Conservation (phyloP, 805 yeast genomes). For the Cyberlindnera veronae region DNA sequence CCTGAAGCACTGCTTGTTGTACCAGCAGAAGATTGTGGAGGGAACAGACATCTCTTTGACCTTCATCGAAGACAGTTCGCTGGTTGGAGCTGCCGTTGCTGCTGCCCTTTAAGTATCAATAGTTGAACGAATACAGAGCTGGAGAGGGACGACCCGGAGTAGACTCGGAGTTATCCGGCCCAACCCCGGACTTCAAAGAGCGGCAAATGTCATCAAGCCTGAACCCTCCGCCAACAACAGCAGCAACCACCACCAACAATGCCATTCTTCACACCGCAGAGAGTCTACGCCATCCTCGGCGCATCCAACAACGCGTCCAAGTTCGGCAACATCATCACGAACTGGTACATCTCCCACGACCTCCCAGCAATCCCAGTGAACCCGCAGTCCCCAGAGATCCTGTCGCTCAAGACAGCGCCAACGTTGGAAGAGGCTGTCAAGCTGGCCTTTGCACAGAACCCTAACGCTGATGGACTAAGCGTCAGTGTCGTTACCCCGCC, state of each 20-base stretch:
- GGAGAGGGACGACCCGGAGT: no score
- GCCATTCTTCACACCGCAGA: constrained; percentile 46
- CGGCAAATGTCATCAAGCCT: no score
- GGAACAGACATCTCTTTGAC: constrained; percentile 34
- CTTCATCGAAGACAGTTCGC: constrained; percentile 42
- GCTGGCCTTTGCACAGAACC: constrained; percentile 26
- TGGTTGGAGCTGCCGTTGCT: constrained; percentile 54
- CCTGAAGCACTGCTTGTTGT: constrained; percentile 37
- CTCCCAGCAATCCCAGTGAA: constrained; percentile 66
- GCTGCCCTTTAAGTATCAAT: constrained; percentile 27
- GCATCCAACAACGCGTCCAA: constrained; percentile 63
- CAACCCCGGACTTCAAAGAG: no score
- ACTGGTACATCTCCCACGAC: constrained; percentile 59
- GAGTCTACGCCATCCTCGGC: constrained; percentile 65
- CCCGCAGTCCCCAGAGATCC: constrained; percentile 48
- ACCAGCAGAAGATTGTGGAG: constrained; percentile 31
- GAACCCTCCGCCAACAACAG: no score
- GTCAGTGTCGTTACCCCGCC: constrained; percentile 80
- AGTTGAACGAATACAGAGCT: no score
- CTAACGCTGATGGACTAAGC: constrained; percentile 43
- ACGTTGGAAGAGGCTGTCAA: constrained; percentile 25
- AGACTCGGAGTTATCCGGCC: no score
- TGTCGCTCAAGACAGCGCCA: constrained; percentile 38
- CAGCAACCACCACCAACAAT: constrained; percentile 1
- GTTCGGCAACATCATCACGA: constrained; percentile 65